Base-by-base conservation (phyloP, 73 alveolate genomes). In the Paramecium sonneborni region DNA sequence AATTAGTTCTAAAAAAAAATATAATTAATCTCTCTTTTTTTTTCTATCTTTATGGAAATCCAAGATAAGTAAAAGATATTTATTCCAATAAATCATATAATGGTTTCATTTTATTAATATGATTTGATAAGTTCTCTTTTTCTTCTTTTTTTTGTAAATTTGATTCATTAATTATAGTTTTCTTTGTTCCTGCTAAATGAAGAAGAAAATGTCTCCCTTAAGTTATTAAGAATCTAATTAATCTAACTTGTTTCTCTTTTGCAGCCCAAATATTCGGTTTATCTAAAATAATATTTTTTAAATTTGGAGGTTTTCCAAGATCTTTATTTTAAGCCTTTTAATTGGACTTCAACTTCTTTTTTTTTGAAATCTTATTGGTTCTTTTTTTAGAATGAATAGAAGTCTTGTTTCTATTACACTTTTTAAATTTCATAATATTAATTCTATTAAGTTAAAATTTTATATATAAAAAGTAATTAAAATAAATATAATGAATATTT, bases 211-310 rank as follows among this genome's bases (percentile, higher is more conserved):
- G 84, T 26, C 84, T 62, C 9, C 84, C 84, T 32, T 30, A 30
- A 0, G 5, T 14, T 1, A 62, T 12, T 3, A 62, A 46, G 12
- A 62, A 62, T 1, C 46, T 11, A 7, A 62, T 7, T 2, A 26
- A 26, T 62, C 12, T n/a, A 30, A 62, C 12, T 0, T 14, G 2
- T 2, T 5, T 28, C 9, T 26, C 28, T 3, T 62, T 62, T 1
- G 84, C 9, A 11, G 84, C 84, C 84, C 84, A 62, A 12, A 62
- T 62, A 62, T 62, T n/a, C 1, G 84, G 84, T 62, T 26, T 62
- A 6, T 26, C 46, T 3, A 62, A 12, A 6, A 20, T 0, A 6
- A 26, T 62, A 12, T 21, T 62, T 62, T 26, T 15, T 32, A 26
- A 32, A 62, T 32, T 32, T 14, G 7, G 7, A 62, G 84, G 84